Conservation (phyloP, 2,329 filamentous ascomycete genomes). For the Claviceps maximensis region DNA sequence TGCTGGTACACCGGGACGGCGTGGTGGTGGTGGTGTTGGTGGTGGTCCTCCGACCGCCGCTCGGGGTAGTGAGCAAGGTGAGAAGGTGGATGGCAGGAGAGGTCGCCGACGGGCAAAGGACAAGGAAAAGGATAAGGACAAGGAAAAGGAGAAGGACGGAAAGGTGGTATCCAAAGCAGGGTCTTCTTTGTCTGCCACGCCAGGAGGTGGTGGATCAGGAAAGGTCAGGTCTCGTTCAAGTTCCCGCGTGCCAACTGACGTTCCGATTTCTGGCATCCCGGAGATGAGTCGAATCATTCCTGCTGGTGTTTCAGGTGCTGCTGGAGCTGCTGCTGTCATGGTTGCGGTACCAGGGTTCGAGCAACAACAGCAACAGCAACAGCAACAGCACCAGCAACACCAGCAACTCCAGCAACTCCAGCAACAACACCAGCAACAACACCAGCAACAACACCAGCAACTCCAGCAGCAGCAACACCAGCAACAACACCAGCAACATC, state of each 20-base stretch:
- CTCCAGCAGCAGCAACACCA: neutral
- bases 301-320: neutral
- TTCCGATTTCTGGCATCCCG: slow-evolving; percentile 5
- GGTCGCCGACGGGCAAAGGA: slow-evolving; percentile 27
- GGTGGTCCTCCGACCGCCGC: slow-evolving; percentile 17
- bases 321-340: neutral
- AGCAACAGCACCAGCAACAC: no score
- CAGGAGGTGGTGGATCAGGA: slow-evolving; percentile 17
- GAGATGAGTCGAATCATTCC: neutral
- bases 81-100: slow-evolving; percentile 31
- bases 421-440: neutral
- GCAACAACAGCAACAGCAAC: slow-evolving; percentile 28
- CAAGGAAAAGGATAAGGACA: slow-evolving; percentile 24
- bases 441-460: neutral
- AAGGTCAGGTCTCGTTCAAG: slow-evolving; percentile 42
- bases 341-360: slow-evolving; percentile 25
- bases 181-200: slow-evolving; percentile 34
- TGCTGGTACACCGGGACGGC: slow-evolving; percentile 42
- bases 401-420: neutral
- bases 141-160: slow-evolving; percentile 21
- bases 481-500: neutral
- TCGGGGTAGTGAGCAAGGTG: slow-evolving; percentile 28
- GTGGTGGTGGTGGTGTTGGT: no score
- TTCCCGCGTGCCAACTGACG: slow-evolving; percentile 31
- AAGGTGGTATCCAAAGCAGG: slow-evolving; percentile 26